These are phyloP conservation scores for Polytrichum formosum DNA, from an alignment of 225 moss, liverwort and hornwort species.

Conservation along the genomic window DNA sequence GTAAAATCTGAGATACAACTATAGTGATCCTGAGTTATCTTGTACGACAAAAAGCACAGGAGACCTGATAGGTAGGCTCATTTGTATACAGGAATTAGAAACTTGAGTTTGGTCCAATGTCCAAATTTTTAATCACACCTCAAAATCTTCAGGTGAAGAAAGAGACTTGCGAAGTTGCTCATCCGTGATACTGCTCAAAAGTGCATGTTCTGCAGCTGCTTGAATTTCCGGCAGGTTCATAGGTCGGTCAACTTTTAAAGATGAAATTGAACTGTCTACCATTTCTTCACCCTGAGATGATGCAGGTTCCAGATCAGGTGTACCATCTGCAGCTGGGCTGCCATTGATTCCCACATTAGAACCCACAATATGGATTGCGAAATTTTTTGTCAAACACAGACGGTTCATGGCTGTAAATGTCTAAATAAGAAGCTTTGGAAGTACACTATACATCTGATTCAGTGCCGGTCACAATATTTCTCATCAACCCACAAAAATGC, in stretches of 20 bases:
- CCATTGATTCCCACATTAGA: conserved; percentile 46
- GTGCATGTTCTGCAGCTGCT: conserved; percentile 94
- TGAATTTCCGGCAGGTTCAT: conserved; percentile 96
- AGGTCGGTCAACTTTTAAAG: conserved; percentile 40
- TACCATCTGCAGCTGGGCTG: conserved; percentile 63
- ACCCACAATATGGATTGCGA: background rate
- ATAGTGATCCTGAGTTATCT: no score
- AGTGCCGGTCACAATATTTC: no score
- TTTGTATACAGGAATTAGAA: no score
- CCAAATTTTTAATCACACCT: conserved; percentile 32
- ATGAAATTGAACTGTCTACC: conserved; percentile 21
- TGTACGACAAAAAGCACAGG: no score
- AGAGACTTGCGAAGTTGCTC: conserved; percentile 71
- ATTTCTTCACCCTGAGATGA: conserved; percentile 25
- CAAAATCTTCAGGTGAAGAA: conserved; percentile 80
- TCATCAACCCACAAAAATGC: no score
- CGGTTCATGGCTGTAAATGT: no score
- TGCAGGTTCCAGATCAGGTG: conserved; percentile 24
- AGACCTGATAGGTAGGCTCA: no score
- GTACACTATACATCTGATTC: no score
- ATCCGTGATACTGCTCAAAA: conserved; percentile 67
- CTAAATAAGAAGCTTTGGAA: no score
- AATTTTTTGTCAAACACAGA: background rate
- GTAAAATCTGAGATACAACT: no score
- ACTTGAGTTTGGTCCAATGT: no score